Evolutionary conservation across 306 rosid species (phyloP), one percentile per base, ranked within the genome.

Genomic region (Carpinus fangiana): DNA sequence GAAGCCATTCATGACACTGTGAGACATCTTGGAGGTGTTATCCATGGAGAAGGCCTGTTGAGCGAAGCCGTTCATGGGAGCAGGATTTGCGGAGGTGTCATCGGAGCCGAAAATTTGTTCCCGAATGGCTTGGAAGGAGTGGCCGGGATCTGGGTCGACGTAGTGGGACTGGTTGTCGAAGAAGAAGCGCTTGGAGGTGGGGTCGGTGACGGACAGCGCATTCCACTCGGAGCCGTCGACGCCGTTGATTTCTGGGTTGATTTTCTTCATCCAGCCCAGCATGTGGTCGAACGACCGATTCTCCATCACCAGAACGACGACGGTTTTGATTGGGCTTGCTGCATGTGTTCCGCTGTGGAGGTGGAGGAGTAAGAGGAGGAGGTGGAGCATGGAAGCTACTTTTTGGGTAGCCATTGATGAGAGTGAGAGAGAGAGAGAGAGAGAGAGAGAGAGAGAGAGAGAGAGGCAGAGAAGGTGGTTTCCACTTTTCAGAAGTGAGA

Each of bases 281-380:
- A 94, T 94, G 97, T 94, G 98, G 78, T 94, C 97, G 79, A 94
- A 94, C 50, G 97, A 94, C 2, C 98, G 88, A 31, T 94, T 94
- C 87, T 94, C 98, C 98, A 92, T 94, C 0, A 92, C 97, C 20
- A 94, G 16, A 38, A 94, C 89, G 38, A 94, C 97, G 0, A 94
- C 62, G 11, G 93, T 94, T 80, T 89, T 94, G 64, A 94, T 90
- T 10, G 97, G 98, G 52, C 76, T 88, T 48, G 84, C 82, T 48
- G 84, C 81, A 2, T 77, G 17, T 0, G 57, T 52, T 2, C 47
- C 57, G 43, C 72, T 23, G 50, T 57, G 45, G 41, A 78, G 59
- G 48, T 85, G 76, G 34, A 77, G 0, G 54, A 85, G 8, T 52
- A 55, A 18, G 70, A 87, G 76, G 34, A 77, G 0, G 56, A 55